Conservation (phyloP, 2,329 filamentous ascomycete species). For the Hymenoscyphus fructigenus region DNA sequence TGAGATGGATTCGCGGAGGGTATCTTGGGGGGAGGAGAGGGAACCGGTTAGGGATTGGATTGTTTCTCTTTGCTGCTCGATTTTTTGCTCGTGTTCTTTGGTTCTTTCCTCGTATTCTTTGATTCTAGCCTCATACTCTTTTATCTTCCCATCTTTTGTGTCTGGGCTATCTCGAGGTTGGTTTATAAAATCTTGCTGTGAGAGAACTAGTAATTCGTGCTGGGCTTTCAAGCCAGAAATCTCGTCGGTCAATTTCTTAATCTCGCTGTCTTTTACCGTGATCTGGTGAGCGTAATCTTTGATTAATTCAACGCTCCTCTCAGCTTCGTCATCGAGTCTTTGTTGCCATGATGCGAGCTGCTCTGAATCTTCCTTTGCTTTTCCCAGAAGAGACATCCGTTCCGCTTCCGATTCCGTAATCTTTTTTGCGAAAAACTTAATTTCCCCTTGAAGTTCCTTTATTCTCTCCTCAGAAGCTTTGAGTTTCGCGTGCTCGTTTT, state of each 20-base stretch:
- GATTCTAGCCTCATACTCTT: neutral
- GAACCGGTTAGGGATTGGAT: too few species aligned
- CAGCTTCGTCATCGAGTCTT: neutral
- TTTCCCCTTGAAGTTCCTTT: neutral
- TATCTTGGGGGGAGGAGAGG: too few species aligned
- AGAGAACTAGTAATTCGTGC: neutral
- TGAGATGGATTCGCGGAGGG: neutral
- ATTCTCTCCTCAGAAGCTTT: neutral
- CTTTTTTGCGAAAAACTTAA: neutral
- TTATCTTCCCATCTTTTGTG: neutral
- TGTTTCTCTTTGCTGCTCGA: neutral
- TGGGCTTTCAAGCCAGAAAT: neutral
- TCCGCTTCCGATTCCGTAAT: neutral
- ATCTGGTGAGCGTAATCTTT: neutral
- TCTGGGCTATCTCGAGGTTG: neutral
- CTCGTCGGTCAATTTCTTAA: neutral
- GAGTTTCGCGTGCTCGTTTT: neutral
- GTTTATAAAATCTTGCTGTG: neutral
- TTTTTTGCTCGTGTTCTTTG: neutral
- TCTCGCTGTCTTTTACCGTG: neutral
- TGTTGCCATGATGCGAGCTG: neutral
- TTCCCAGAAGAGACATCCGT: neutral
- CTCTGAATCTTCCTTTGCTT: neutral
- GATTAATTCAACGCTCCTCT: neutral
- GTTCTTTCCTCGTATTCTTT: neutral